Base-by-base conservation (phyloP, 139 green algal species). In the Asterochloris sp. region DNA sequence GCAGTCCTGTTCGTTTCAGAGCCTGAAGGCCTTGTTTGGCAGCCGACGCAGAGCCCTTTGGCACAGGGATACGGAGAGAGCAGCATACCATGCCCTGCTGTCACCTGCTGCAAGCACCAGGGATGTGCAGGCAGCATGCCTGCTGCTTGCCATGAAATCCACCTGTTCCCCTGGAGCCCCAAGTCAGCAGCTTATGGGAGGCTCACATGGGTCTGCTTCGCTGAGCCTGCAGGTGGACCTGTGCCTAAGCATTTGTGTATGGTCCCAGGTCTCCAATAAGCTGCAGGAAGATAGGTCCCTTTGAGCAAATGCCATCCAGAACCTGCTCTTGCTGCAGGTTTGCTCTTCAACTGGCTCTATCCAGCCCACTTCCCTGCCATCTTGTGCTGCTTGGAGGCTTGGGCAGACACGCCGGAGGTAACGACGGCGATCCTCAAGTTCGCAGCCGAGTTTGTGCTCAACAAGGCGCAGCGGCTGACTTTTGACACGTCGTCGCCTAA, bases 321-420 rank as follows among this genome's bases (percentile, higher is more conserved):
- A 17, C 78, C 63, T 76, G 12, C 64, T 61, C 17, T 66, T 76
- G 54, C 10, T 86, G 85, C 83, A 92, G 86, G 88, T 78, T 79
- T 95, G 78, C 83, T 99, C 26, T 99, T 99, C 84, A 95, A 99
- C 85, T 99, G 95, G 96, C 90, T 99, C 14, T 98, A 99, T 90
- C 95, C 97, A 0, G 81, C 86, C 27, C 95, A 98, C 90, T 93
- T 96, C 69, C 92, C 92, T 13, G 82, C 92, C 23, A 88, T 99
- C 17, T 67, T 94, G 54, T 89, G 87, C 62, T 95, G 94, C 78
- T 80, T 97, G 61, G 92, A 99, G 87, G 93, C 92, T 24, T 99
- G 91, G 89, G 88, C 94, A 0, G 95, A 97, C 86, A 80, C 78
- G 74, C 96, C 85, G 13, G 90, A 89, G 4, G 92, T 98, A 19